These are phyloP conservation scores for Gnomoniopsis smithogilvyi DNA, from an alignment of 2,329 filamentous ascomycete genomes.

Conservation along the genomic window DNA sequence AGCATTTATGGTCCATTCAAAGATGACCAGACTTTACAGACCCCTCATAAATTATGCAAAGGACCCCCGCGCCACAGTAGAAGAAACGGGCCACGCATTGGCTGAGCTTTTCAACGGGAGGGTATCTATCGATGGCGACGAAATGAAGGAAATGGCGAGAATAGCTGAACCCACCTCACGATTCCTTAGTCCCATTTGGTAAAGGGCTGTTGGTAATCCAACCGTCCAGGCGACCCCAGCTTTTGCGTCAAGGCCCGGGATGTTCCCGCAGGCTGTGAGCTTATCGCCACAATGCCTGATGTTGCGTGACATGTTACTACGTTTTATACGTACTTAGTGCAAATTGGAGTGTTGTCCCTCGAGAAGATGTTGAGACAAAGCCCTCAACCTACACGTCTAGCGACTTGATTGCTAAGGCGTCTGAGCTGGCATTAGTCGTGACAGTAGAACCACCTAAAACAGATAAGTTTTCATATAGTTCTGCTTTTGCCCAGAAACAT, in stretches of 20 bases:
- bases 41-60: no score
- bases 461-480: not conserved
- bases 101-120: not conserved
- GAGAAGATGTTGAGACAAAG: no score
- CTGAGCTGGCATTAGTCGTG: no score
- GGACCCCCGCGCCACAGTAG: not conserved
- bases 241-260: not conserved
- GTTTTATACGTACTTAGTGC: no score
- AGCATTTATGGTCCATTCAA: not conserved
- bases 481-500: not conserved
- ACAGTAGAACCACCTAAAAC: no score
- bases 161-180: not conserved
- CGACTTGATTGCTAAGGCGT: no score
- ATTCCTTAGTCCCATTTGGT: not conserved
- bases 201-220: not conserved
- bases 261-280: not conserved
- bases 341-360: no score
- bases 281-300: not conserved
- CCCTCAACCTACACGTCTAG: no score
- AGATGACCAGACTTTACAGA: not conserved
- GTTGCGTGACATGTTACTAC: not conserved
- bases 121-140: constrained; percentile 7
- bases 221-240: not conserved
- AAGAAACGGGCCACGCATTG: not conserved
- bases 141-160: not conserved